These are phyloP conservation scores for Diphasiastrum complanatum DNA, from an alignment of 83 land plant genomes.

Conservation along the genomic window DNA sequence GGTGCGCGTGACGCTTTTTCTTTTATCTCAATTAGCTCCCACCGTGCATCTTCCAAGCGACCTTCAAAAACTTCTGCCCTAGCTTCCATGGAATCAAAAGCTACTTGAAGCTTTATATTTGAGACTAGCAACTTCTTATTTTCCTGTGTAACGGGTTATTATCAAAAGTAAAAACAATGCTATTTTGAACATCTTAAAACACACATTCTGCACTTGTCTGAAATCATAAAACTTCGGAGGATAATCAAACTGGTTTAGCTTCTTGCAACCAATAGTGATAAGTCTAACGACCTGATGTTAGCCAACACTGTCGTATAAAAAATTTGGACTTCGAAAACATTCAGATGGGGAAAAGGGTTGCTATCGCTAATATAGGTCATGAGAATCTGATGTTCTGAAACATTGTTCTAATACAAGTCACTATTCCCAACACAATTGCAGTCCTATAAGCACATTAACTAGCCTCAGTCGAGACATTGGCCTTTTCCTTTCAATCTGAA, in stretches of 20 bases:
- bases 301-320: background rate
- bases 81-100: constrained; percentile 5
- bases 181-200: background rate
- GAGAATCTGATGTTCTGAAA: background rate
- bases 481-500: too few species aligned
- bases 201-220: background rate
- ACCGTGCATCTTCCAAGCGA: constrained; percentile 13
- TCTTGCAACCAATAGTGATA: background rate
- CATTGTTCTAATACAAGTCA: background rate
- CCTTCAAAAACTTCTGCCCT: constrained; percentile 12
- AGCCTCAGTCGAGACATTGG: too few species aligned
- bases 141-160: too few species aligned
- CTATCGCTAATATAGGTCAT: background rate
- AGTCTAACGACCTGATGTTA: background rate
- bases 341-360: background rate
- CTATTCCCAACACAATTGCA: background rate
- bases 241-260: background rate
- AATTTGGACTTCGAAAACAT: background rate
- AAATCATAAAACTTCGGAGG: background rate
- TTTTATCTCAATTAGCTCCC: constrained; percentile 11
- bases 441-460: too few species aligned
- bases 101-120: constrained; percentile 9
- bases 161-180: background rate
- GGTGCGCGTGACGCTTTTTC: constrained; percentile 4
- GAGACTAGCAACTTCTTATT: background rate